Conservation (phyloP, 345 rosid genomes). For the Salix purpurea region DNA sequence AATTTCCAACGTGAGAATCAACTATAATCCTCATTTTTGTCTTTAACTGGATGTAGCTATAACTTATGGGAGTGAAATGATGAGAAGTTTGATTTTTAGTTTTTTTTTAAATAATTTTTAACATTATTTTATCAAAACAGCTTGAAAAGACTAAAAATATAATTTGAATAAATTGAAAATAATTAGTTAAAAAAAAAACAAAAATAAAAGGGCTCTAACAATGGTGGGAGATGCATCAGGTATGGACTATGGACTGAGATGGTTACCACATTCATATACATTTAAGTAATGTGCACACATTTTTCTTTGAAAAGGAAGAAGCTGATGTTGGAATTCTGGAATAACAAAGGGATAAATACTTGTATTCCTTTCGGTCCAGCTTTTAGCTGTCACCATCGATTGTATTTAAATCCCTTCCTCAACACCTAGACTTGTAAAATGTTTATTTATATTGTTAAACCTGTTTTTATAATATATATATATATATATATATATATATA, state of each 20-base stretch:
- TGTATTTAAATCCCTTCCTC: neutral
- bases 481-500: too few species aligned
- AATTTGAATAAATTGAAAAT: too few species aligned
- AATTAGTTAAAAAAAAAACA: too few species aligned
- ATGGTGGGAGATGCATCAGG: neutral
- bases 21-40: neutral
- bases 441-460: too few species aligned
- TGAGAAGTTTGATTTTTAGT: too few species aligned
- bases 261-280: neutral
- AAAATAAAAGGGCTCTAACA: neutral
- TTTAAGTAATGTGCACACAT: neutral
- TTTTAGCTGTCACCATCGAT: neutral
- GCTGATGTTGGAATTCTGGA: neutral
- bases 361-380: neutral
- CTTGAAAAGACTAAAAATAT: too few species aligned
- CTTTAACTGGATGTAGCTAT: neutral
- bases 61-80: too few species aligned
- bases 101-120: too few species aligned
- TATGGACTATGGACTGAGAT: neutral
- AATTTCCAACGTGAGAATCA: too few species aligned
- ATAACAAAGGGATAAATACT: conserved; percentile 15
- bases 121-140: too few species aligned
- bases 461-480: too few species aligned
- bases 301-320: neutral
- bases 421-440: neutral